Conservation (phyloP, 2,329 filamentous ascomycete genomes). For the Ascochyta lentis region DNA sequence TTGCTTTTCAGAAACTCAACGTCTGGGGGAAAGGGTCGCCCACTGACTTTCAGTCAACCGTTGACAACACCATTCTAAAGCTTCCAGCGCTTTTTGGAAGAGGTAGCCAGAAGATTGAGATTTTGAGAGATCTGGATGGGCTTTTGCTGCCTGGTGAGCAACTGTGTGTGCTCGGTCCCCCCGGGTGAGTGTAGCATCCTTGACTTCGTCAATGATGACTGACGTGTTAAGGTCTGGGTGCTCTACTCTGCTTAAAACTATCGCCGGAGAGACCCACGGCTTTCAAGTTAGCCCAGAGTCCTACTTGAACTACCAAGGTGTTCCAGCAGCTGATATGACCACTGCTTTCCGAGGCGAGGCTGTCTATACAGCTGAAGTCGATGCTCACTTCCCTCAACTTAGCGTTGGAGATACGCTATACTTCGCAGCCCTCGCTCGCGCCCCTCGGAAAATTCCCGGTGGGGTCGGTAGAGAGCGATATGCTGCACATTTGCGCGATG, state of each 20-base stretch:
- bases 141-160: constrained; percentile 73
- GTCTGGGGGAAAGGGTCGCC: constrained; percentile 71
- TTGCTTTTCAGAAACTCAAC: constrained; percentile 69
- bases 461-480: constrained; percentile 63
- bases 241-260: constrained; percentile 81
- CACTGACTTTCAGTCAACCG: constrained; percentile 71
- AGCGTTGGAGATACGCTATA: constrained; percentile 78
- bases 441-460: constrained; percentile 64
- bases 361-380: constrained; percentile 83
- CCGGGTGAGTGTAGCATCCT: constrained; percentile 44
- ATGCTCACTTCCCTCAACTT: constrained; percentile 78
- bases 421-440: constrained; percentile 69
- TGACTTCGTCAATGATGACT: not conserved
- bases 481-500: constrained; percentile 66
- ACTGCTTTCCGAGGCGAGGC: constrained; percentile 78
- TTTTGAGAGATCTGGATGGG: constrained; percentile 70
- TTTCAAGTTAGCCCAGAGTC: constrained; percentile 73
- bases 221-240: constrained; percentile 61
- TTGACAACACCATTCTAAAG: constrained; percentile 65
- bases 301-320: constrained; percentile 81
- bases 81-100: constrained; percentile 61
- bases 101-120: constrained; percentile 65
- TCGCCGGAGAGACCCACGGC: constrained; percentile 81
- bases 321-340: constrained; percentile 75
- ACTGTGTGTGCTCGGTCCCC: constrained; percentile 74